Evolutionary conservation across 352 stramenopile species (phyloP), one percentile per base, ranked within the genome.

Genomic region (Phytophthora rubi): DNA sequence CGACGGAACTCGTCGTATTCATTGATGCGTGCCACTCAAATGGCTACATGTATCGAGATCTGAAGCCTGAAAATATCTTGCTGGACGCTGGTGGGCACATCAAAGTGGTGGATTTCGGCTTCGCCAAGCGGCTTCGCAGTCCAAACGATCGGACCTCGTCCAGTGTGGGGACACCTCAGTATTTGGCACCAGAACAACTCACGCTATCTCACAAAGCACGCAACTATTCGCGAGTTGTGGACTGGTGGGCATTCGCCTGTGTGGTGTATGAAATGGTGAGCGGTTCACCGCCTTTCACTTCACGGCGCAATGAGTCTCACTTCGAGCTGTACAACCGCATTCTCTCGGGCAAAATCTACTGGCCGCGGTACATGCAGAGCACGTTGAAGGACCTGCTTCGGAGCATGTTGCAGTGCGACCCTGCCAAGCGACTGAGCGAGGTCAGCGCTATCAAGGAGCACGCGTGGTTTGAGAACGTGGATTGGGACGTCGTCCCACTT

Each of bases 11-110:
- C 16, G 57, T 92, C 37, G 39, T 82, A n/a, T 88, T 90, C 33
- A 68, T 95, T 51, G 75, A 84, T 52, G 69, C 54, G 12, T 83
- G 82, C 15, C 87, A 93, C 37, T 23, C 32, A 1, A 77, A 87
- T 30, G 72, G 76, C 13, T 90, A 79, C 57, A 92, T 97, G 72
- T 97, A 97, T 70, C 78, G 90, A 7, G 90, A 98, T 53, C 75
- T 98, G 37, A 97, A 98, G 73, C 91, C 91, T 4, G 89, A 97
- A 57, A 98, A 98, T 65, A 82, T 98, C 52, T 59, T 98, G 59
- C 70, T 98, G 47, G 87, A 95, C 49, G 75, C 78, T 3, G 42
- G 58, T 5, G 87, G 87, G 1, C 84, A 95, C 62, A 60, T 93
- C 49, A 87, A 82, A 51, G 78, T 93, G 37, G 77, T 92, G 0